phyloP scores from a whole-genome alignment of 2,329 filamentous ascomycete species.

The Monosporascus sp. region DNA sequence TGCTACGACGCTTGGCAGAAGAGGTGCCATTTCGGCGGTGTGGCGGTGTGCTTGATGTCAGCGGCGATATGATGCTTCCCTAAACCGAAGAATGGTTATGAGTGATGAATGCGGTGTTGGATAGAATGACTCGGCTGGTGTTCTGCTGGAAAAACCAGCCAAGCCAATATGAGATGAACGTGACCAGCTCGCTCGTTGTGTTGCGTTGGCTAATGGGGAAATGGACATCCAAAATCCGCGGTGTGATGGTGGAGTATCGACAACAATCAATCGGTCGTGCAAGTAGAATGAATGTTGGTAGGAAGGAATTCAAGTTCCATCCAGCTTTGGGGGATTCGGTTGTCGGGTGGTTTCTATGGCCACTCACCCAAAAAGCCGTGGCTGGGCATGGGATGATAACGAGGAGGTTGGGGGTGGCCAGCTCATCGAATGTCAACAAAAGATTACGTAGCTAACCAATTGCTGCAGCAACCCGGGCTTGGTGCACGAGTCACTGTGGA shows the following conservation, averaged over 20 bases:
- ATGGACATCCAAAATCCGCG: too few relatives aligned
- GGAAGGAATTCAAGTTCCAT: background rate
- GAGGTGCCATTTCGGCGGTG: conserved; percentile 23
- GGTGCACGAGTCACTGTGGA: too few relatives aligned
- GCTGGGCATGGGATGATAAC: conserved; percentile 8
- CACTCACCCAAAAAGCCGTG: conserved; percentile 13
- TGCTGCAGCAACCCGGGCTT: background rate
- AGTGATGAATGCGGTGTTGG: background rate
- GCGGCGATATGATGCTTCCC: too few relatives aligned
- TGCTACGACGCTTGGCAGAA: conserved; percentile 24
- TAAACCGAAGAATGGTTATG: background rate
- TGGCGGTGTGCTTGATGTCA: background rate
- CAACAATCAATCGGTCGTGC: too few relatives aligned
- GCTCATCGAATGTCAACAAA: conserved; percentile 27
- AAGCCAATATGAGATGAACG: conserved; percentile 9
- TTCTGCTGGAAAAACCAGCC: conserved; percentile 24
- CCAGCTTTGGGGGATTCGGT: conserved; percentile 3
- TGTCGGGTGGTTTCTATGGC: conserved; percentile 23
- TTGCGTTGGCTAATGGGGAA: background rate
- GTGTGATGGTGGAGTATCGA: too few relatives aligned
- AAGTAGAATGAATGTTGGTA: background rate
- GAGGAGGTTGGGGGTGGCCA: conserved; percentile 19
- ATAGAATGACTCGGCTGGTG: conserved; percentile 16
- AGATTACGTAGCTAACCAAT: background rate
- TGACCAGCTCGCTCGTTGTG: conserved; percentile 6